Percentiles rank a stretch among this genome's conserved stretches.
phyloP scores from a whole-genome alignment of 2,329 filamentous ascomycete species.

The Alternaria atra region DNA sequence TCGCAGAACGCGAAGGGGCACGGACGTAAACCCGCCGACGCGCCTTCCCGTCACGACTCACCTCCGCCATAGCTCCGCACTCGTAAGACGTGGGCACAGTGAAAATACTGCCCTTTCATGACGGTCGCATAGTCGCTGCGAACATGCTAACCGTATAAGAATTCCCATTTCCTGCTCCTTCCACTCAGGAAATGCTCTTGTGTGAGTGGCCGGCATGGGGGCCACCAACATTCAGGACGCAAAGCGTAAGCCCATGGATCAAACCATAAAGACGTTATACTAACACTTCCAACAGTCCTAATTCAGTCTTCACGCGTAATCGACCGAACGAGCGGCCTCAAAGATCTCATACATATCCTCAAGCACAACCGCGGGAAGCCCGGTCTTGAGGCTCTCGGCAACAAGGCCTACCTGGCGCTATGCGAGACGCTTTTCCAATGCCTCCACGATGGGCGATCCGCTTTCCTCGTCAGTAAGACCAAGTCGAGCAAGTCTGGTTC shows the following conservation, averaged over 20 bases:
- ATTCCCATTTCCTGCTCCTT: neutral
- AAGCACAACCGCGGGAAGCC: constrained; percentile 60
- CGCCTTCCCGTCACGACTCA: constrained; percentile 17
- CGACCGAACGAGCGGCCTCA: constrained; percentile 62
- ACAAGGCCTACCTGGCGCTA: constrained; percentile 82
- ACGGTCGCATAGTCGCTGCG: constrained; percentile 9
- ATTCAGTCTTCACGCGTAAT: constrained; percentile 43
- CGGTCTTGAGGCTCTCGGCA: constrained; percentile 63
- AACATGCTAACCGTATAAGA: neutral
- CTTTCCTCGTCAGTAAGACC: constrained; percentile 63
- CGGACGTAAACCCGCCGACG: constrained; percentile 29
- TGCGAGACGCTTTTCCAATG: constrained; percentile 82
- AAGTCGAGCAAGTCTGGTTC: constrained; percentile 37
- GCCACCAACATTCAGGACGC: constrained; percentile 48
- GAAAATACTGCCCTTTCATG: neutral
- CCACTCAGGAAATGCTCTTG: constrained; percentile 15
- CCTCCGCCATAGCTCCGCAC: constrained; percentile 32
- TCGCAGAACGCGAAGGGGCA: constrained; percentile 40
- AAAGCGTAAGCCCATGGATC: constrained; percentile 34
- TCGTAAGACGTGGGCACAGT: neutral
- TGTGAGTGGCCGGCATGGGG: constrained; percentile 34
- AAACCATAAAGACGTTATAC: neutral
- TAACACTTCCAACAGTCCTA: constrained; percentile 35
- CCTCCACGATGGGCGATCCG: constrained; percentile 71
- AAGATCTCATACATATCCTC: constrained; percentile 65